Conservation (phyloP, 164 flowering plant species). For the Umbilicus rupestris region DNA sequence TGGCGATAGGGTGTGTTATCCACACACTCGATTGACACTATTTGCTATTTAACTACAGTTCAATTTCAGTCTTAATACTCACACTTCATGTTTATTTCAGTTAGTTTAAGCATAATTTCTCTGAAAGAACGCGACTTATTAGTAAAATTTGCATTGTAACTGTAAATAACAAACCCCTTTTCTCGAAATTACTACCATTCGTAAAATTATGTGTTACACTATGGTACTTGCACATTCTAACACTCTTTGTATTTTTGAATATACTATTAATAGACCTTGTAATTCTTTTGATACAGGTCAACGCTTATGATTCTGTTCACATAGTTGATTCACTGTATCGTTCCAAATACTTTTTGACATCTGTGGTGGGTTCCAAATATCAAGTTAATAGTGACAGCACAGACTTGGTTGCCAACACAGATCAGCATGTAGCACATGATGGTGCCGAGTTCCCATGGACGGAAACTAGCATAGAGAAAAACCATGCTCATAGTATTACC, state of each 20-base stretch:
- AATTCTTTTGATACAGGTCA: slow-evolving; percentile 47
- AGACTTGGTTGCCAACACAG: slow-evolving; percentile 10
- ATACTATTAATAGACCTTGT: not conserved
- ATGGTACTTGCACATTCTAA: not conserved
- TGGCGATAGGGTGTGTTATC: not conserved
- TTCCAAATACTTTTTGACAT: slow-evolving; percentile 56
- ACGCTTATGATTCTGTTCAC: slow-evolving; percentile 53
- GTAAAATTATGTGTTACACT: not conserved
- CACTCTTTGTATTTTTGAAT: not conserved
- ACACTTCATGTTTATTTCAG: too few relatives aligned
- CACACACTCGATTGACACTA: not conserved
- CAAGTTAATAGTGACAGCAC: slow-evolving; percentile 12
- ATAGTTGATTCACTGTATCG: slow-evolving; percentile 61
- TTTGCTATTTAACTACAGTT: not conserved
- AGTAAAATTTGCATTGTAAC: not conserved
- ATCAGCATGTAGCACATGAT: slow-evolving; percentile 14
- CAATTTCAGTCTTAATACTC: too few relatives aligned
- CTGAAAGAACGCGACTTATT: not conserved
- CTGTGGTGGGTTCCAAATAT: slow-evolving; percentile 20
- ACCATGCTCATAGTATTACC: slow-evolving; percentile 60
- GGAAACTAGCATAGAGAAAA: slow-evolving; percentile 14
- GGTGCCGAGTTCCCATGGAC: slow-evolving; percentile 10
- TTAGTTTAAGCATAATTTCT: too few relatives aligned
- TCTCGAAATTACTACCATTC: not conserved
- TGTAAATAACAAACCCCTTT: not conserved